Conservation (phyloP, 208 protist species). For the Novymonas esmeraldas region DNA sequence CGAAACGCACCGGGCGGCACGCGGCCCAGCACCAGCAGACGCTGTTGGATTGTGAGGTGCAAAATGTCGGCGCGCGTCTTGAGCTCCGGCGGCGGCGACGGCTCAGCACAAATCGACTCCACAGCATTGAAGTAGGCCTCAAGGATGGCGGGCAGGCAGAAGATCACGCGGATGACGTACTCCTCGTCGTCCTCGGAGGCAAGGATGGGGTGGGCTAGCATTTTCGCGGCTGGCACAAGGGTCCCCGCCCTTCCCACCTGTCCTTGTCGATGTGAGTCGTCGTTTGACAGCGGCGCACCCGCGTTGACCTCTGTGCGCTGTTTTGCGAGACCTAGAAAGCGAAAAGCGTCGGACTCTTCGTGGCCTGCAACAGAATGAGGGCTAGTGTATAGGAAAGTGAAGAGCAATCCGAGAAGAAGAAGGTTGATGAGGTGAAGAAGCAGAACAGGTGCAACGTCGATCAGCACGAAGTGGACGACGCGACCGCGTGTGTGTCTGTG, state of each 20-base stretch:
- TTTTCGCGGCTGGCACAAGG: slow-evolving; percentile 5
- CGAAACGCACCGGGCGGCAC: slow-evolving; percentile 53
- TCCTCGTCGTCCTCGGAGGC: slow-evolving; percentile 88
- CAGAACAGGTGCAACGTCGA: too few relatives aligned
- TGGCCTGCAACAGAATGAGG: neutral
- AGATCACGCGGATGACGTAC: slow-evolving; percentile 70
- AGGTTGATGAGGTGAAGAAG: neutral
- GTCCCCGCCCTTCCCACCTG: too few relatives aligned
- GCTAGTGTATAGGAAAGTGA: neutral
- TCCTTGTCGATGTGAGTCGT: too few relatives aligned
- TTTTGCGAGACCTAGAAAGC: neutral
- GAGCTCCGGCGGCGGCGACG: slow-evolving; percentile 40
- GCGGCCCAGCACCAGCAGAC: slow-evolving; percentile 45
- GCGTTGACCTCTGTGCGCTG: too few relatives aligned
- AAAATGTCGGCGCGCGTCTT: slow-evolving; percentile 46
- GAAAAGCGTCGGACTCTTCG: neutral
- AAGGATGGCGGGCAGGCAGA: slow-evolving; percentile 54
- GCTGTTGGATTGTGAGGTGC: slow-evolving; percentile 69
- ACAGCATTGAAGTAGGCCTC: slow-evolving; percentile 74
- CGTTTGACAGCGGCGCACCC: too few relatives aligned
- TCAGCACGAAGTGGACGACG: neutral
- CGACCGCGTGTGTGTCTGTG: neutral
- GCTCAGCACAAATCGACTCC: slow-evolving; percentile 66
- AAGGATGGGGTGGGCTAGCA: slow-evolving; percentile 86
- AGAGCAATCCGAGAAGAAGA: neutral